Conservation (phyloP, 495 filamentous ascomycete genomes). For the Trichoderma asperelloides region DNA sequence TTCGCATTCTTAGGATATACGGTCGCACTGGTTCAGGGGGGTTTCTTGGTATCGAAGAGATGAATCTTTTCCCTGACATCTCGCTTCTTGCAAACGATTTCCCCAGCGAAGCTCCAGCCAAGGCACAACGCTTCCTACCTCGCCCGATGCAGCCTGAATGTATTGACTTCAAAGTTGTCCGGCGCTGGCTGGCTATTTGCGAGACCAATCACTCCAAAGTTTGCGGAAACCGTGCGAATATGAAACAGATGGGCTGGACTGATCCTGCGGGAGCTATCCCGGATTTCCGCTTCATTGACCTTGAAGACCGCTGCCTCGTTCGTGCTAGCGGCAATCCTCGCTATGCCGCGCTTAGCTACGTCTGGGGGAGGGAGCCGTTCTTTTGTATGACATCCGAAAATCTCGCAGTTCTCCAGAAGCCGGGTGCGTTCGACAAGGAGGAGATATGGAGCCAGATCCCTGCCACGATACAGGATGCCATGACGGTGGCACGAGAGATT, state of each 20-base stretch:
- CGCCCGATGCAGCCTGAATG: conserved; percentile 1
- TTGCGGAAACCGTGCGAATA: neutral
- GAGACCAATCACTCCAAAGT: conserved; percentile 7
- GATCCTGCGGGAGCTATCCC: conserved; percentile 5
- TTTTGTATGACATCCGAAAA: conserved; percentile 8
- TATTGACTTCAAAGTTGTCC: conserved; percentile 12
- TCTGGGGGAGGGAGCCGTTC: conserved; percentile 13
- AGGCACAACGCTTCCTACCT: conserved; percentile 4
- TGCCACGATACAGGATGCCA: conserved; percentile 20
- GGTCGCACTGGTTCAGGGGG: neutral
- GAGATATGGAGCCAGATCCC: conserved; percentile 13
- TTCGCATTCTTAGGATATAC: neutral
- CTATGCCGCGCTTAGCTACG: conserved; percentile 19
- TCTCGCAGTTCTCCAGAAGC: neutral
- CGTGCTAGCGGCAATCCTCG: neutral
- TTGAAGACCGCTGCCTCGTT: conserved; percentile 13
- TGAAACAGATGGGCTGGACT: conserved; percentile 4
- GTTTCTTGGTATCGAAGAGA: neutral
- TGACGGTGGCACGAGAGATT: conserved; percentile 15
- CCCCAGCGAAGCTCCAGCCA: neutral
- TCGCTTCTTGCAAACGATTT: conserved; percentile 10
- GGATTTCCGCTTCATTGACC: conserved; percentile 13
- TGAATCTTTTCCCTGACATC: conserved; percentile 12
- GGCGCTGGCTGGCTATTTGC: conserved; percentile 12
- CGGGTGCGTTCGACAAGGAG: neutral